These are phyloP conservation scores for Lipomyces japonicus DNA, from an alignment of 805 yeast genomes.

Conservation along the genomic window DNA sequence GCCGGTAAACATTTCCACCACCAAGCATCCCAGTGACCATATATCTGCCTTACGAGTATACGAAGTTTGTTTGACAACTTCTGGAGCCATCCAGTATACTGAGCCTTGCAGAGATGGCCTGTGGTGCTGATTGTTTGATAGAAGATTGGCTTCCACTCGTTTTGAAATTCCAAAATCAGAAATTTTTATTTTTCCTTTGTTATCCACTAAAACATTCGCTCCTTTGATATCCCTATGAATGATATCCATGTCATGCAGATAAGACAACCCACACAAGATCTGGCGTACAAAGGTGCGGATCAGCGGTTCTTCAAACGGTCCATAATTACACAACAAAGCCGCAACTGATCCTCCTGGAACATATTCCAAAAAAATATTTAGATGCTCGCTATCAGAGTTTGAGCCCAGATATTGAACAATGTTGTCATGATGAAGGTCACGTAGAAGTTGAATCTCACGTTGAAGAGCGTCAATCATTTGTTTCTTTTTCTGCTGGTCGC, in stretches of 20 bases:
- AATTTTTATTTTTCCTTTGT: slow-evolving; percentile 75
- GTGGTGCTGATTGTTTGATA: slow-evolving; percentile 41
- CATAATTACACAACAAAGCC: slow-evolving; percentile 65
- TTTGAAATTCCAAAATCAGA: slow-evolving; percentile 84
- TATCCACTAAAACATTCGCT: slow-evolving; percentile 77
- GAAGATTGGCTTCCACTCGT: slow-evolving; percentile 55
- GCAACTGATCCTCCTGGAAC: slow-evolving; percentile 74
- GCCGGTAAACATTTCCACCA: slow-evolving; percentile 94
- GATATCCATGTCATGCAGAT: slow-evolving; percentile 69
- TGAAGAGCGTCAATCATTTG: slow-evolving; percentile 76
- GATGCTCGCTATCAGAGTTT: slow-evolving; percentile 60
- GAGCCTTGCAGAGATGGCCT: slow-evolving; percentile 91
- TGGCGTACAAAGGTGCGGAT: slow-evolving; percentile 70
- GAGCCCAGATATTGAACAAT: slow-evolving; percentile 92
- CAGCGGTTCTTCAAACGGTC: slow-evolving; percentile 75
- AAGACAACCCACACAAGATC: slow-evolving; percentile 68
- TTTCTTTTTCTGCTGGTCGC: slow-evolving; percentile 38
- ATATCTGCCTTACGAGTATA: slow-evolving; percentile 92
- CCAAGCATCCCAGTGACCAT: slow-evolving; percentile 94
- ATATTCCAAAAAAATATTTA: slow-evolving; percentile 78
- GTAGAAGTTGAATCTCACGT: slow-evolving; percentile 67
- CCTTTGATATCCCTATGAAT: slow-evolving; percentile 88
- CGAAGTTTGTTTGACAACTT: slow-evolving; percentile 89
- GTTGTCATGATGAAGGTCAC: slow-evolving; percentile 81
- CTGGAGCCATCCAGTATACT: slow-evolving; percentile 99